phyloP scores from a whole-genome alignment of 2,329 filamentous ascomycete species.

The Lojkania enalia region DNA sequence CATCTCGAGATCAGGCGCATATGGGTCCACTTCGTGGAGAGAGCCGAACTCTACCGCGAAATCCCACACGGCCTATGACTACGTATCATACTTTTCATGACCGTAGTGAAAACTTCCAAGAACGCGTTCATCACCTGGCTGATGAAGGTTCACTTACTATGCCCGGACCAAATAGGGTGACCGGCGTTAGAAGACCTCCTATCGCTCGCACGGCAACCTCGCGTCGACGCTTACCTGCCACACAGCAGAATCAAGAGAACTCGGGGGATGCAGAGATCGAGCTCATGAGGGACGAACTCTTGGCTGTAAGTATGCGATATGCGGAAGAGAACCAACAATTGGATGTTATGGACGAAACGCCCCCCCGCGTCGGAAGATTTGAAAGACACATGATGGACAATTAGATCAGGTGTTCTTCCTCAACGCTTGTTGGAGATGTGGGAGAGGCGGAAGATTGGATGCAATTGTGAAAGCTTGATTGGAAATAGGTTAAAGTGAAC shows the following conservation, averaged over 20 bases:
- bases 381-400: slow-evolving; percentile 28
- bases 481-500: neutral
- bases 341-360: slow-evolving; percentile 42
- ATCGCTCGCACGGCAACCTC: slow-evolving; percentile 4
- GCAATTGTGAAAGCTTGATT: neutral
- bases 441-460: neutral
- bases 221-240: slow-evolving; percentile 18
- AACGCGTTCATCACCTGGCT: too few relatives aligned
- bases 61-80: too few relatives aligned
- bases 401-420: neutral
- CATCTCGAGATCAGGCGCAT: slow-evolving; percentile 10
- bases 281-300: slow-evolving; percentile 33
- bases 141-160: too few relatives aligned
- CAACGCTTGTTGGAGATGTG: neutral
- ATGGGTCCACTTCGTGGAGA: too few relatives aligned
- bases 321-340: slow-evolving; percentile 21
- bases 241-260: slow-evolving; percentile 41
- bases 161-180: too few relatives aligned
- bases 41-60: too few relatives aligned
- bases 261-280: slow-evolving; percentile 29
- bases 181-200: slow-evolving; percentile 12
- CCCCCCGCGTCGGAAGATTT: slow-evolving; percentile 38
- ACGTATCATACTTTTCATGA: too few relatives aligned
- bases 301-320: slow-evolving; percentile 24
- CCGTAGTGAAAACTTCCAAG: too few relatives aligned